A percentile compares a stretch with the other conserved stretches of the same genome.
Conservation (phyloP, 2,329 filamentous ascomycete genomes). For the Cercospora citrullina region DNA sequence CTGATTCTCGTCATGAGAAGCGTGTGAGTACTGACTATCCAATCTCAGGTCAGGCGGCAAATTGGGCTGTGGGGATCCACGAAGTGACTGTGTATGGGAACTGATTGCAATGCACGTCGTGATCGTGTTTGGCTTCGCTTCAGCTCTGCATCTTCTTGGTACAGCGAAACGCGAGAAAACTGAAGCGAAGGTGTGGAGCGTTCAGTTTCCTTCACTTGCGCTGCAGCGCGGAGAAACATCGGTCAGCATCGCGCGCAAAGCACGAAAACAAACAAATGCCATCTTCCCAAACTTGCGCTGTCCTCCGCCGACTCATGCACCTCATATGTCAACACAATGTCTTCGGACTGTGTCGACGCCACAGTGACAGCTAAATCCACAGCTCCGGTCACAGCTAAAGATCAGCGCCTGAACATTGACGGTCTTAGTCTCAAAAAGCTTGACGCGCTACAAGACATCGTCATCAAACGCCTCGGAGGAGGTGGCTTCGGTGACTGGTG, state of each 20-base stretch:
- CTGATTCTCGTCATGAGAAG: too few relatives aligned
- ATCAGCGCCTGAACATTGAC: not conserved
- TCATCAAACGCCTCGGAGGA: not conserved
- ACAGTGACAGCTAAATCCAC: not conserved
- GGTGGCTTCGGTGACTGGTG: constrained; percentile 2
- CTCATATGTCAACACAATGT: not conserved
- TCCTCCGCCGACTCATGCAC: not conserved
- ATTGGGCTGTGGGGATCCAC: constrained; percentile 16
- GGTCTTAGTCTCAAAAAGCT: not conserved
- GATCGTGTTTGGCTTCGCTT: not conserved
- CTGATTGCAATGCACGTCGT: not conserved
- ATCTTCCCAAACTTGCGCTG: not conserved
- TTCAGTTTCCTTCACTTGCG: not conserved
- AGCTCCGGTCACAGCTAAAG: not conserved
- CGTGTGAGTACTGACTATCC: not conserved
- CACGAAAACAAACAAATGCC: not conserved
- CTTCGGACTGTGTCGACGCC: not conserved
- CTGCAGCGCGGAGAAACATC: not conserved
- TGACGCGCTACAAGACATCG: not conserved
- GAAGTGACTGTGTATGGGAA: constrained; percentile 18
- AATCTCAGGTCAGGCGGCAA: constrained; percentile 1
- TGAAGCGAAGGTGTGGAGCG: not conserved
- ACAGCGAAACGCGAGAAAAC: not conserved
- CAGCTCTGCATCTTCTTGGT: not conserved
- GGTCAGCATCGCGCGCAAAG: not conserved